Percentiles rank a stretch among this genome's conserved stretches.
These are phyloP conservation scores for Fusarium newnesense DNA, from an alignment of 2,329 filamentous ascomycete species.

Conservation along the genomic window DNA sequence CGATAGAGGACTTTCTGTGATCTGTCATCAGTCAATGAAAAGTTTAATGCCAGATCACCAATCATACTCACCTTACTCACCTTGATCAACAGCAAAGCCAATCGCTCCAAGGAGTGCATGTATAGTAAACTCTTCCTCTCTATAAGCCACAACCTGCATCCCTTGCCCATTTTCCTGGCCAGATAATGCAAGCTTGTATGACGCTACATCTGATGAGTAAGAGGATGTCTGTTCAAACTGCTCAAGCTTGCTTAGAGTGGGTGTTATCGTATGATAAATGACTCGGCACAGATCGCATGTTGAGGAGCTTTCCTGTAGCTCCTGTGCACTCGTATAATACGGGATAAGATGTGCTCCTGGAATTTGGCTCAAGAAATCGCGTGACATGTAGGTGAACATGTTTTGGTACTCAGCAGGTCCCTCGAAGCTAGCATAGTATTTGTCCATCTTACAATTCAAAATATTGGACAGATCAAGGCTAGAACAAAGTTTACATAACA, in stretches of 20 bases:
- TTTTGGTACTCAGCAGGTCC: not conserved
- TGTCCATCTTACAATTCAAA: not conserved
- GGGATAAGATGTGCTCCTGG: not conserved
- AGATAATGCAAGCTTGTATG: not conserved
- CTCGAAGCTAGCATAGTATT: not conserved
- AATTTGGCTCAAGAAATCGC: fast-evolving
- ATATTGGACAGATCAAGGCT: not conserved
- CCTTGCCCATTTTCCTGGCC: fast-evolving
- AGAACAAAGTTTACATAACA: not conserved
- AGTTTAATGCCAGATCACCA: fast-evolving
- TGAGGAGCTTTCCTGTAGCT: not conserved
- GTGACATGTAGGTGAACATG: not conserved
- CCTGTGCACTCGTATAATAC: fast-evolving
- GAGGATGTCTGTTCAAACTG: fast-evolving
- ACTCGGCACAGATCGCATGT: not conserved
- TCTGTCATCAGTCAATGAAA: not conserved
- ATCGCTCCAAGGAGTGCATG: not conserved
- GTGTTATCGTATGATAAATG: not conserved
- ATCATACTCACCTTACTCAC: not conserved
- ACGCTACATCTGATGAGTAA: too few relatives aligned
- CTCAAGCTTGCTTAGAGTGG: not conserved
- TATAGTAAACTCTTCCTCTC: fast-evolving
- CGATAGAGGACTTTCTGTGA: fast-evolving
- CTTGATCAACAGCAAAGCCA: not conserved
- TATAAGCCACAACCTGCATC: not conserved